Evolutionary conservation across 2,329 filamentous ascomycete genomes (phyloP).

Genomic region (Fusarium dimerum): DNA sequence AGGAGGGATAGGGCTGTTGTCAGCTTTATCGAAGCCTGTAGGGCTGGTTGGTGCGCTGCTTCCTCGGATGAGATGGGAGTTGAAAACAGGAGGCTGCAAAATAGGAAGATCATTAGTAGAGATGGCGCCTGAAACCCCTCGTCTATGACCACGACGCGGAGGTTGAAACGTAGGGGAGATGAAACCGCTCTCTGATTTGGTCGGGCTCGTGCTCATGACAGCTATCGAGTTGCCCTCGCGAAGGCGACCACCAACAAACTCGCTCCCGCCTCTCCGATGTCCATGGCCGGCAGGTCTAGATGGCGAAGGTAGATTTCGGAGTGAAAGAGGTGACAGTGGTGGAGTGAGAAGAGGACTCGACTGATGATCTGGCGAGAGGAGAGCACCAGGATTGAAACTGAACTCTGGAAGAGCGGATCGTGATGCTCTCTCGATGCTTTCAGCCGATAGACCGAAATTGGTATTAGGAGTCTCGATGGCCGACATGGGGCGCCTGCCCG

Average conservation of each 20-base stretch:
- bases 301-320: conserved; percentile 54
- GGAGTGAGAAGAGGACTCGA: conserved; percentile 49
- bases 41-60: conserved; percentile 68
- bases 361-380: conserved; percentile 43
- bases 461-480: conserved; percentile 48
- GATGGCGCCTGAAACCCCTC: conserved; percentile 71
- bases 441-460: conserved; percentile 31
- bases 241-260: conserved; percentile 78
- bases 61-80: conserved; percentile 52
- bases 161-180: conserved; percentile 56
- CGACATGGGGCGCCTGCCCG: conserved; percentile 54
- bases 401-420: conserved; percentile 52
- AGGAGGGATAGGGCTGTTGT: conserved; percentile 25
- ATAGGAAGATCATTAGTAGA: conserved; percentile 82
- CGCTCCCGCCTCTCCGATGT: conserved; percentile 80
- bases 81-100: conserved; percentile 56
- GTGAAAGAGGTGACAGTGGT: conserved; percentile 55
- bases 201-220: conserved; percentile 69
- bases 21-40: conserved; percentile 42
- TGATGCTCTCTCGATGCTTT: conserved; percentile 28
- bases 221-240: conserved; percentile 59
- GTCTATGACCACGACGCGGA: conserved; percentile 68
- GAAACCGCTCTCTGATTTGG: conserved; percentile 61
- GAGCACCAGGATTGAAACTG: conserved; percentile 56
- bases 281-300: conserved; percentile 65